Evolutionary conservation across 805 yeast genomes (phyloP).

Genomic region (Cyberlindnera veronae): DNA sequence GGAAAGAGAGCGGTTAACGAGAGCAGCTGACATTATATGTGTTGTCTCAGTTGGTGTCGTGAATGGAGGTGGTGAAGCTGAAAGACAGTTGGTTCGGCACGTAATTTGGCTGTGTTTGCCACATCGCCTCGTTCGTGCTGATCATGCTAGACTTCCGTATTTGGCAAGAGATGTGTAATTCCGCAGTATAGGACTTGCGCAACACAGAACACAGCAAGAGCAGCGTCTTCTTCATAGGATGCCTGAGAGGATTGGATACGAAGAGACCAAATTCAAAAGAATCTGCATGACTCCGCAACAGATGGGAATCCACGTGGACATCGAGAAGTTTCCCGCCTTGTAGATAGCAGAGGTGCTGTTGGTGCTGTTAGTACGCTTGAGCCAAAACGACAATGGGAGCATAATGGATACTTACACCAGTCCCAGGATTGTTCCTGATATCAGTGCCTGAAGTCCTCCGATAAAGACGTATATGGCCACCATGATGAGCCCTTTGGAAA

Average conservation of each 20-base stretch:
- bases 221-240: slow-evolving; percentile 30
- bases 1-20: slow-evolving; percentile 74
- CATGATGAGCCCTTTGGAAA: slow-evolving; percentile 39
- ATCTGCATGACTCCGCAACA: slow-evolving; percentile 71
- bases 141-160: neutral
- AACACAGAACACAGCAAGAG: neutral
- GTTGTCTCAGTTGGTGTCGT: neutral
- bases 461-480: slow-evolving; percentile 44
- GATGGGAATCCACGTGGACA: slow-evolving; percentile 96
- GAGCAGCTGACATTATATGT: slow-evolving; percentile 44
- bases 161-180: neutral
- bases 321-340: slow-evolving; percentile 72
- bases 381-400: neutral
- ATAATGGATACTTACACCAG: slow-evolving; percentile 39
- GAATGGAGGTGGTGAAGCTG: neutral
- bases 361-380: slow-evolving; percentile 4
- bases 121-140: neutral
- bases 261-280: slow-evolving; percentile 60
- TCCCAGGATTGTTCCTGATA: slow-evolving; percentile 76
- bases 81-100: neutral
- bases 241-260: slow-evolving; percentile 56
- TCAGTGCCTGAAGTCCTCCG: slow-evolving; percentile 63
- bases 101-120: slow-evolving; percentile 8
- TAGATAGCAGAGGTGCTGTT: slow-evolving; percentile 54
- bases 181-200: neutral